Conservation (phyloP, 108 stramenopile species). For the Stephanodiscus triporus region DNA sequence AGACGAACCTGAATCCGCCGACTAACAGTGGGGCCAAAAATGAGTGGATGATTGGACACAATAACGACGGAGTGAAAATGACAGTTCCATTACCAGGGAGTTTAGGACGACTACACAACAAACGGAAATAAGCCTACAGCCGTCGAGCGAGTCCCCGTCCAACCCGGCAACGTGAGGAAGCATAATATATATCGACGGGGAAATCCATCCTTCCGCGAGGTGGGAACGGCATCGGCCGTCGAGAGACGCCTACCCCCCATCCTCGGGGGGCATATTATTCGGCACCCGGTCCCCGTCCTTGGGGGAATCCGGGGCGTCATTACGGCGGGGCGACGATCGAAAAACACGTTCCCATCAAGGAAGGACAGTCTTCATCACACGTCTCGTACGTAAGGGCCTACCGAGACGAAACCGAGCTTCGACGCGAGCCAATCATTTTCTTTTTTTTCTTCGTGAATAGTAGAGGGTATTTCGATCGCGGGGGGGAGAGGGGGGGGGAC, state of each 20-base stretch:
- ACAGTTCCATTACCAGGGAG: conserved; percentile 43
- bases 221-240: conserved; percentile 33
- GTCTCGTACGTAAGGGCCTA: neutral
- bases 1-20: too few species aligned
- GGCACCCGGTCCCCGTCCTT: conserved; percentile 45
- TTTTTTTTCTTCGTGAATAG: neutral
- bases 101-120: neutral
- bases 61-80: conserved; percentile 14
- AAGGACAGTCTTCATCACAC: conserved; percentile 30
- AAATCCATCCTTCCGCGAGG: conserved; percentile 2
- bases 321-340: conserved; percentile 38
- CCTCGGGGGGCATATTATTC: conserved; percentile 39
- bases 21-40: too few species aligned
- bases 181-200: conserved; percentile 10
- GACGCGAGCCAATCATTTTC: conserved; percentile 21
- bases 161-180: conserved; percentile 34
- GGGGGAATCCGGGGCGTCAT: conserved; percentile 39
- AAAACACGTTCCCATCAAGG: conserved; percentile 11
- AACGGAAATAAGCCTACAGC: neutral
- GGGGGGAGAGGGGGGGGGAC: neutral
- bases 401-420: conserved; percentile 9
- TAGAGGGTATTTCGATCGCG: too few species aligned
- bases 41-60: too few species aligned
- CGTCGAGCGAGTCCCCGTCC: neutral
- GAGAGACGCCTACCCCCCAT: conserved; percentile 38